Evolutionary conservation across 306 rosid genomes (phyloP).

Genomic region (Boehmeria nivea): DNA sequence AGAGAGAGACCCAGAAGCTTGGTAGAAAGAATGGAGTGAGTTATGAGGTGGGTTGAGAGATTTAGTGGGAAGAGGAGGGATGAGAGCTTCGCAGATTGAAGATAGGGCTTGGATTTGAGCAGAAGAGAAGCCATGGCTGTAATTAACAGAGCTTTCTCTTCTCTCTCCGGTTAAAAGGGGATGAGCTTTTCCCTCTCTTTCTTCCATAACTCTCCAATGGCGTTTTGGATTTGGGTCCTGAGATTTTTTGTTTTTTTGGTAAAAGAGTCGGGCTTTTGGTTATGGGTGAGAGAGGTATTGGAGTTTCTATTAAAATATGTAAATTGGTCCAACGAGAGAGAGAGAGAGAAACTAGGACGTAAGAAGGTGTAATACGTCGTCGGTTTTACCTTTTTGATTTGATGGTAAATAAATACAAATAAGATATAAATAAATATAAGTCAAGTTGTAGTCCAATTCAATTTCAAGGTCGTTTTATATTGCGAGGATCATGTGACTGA

Average conservation of each 20-base stretch:
- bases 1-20: constrained; percentile 46
- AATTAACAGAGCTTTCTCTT: constrained; percentile 23
- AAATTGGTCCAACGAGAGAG: no score
- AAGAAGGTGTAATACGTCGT: no score
- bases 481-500: no score
- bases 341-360: no score
- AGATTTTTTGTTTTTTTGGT: background rate
- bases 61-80: constrained; percentile 48
- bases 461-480: no score
- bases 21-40: constrained; percentile 36
- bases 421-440: no score
- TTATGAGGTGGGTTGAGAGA: constrained; percentile 15
- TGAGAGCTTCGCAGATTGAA: constrained; percentile 63
- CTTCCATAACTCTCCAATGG: constrained; percentile 10
- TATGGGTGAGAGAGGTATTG: no score
- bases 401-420: no score
- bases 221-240: background rate
- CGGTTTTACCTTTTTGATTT: no score
- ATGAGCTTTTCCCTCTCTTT: constrained; percentile 33
- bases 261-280: no score
- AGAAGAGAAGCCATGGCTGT: constrained; percentile 59
- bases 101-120: constrained; percentile 53
- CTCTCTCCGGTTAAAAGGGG: constrained; percentile 45
- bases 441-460: no score
- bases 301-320: no score